Evolutionary conservation across 768 basidiomycete species (phyloP).

Genomic region (Agaricus bisporus): DNA sequence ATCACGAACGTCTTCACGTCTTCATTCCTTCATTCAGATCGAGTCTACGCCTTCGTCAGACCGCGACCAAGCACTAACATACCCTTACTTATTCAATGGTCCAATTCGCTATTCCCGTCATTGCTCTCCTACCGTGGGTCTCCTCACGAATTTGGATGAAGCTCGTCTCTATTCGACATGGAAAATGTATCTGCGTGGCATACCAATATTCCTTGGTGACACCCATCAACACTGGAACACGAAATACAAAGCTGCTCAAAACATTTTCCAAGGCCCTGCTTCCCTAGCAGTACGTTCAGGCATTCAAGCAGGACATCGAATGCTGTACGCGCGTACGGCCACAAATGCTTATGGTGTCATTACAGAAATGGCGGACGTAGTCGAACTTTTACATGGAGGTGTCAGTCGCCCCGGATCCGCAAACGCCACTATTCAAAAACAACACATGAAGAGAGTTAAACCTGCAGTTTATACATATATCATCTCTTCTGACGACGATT

Average conservation of each 20-base stretch:
- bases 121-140: constrained; percentile 64
- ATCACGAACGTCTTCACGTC: neutral
- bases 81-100: constrained; percentile 66
- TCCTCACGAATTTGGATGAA: constrained; percentile 54
- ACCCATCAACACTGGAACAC: constrained; percentile 60
- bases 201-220: constrained; percentile 55
- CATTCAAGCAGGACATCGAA: constrained; percentile 66
- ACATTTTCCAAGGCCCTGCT: constrained; percentile 58
- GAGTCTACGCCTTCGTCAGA: constrained; percentile 42
- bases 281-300: constrained; percentile 59
- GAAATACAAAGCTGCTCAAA: constrained; percentile 63
- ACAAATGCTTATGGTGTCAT: constrained; percentile 60
- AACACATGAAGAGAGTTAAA: constrained; percentile 46
- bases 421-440: neutral
- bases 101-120: constrained; percentile 69
- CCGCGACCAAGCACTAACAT: constrained; percentile 24
- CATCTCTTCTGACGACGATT: constrained; percentile 68
- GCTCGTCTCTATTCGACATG: constrained; percentile 71
- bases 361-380: constrained; percentile 38
- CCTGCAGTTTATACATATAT: constrained; percentile 85
- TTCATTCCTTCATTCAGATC: constrained; percentile 33
- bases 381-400: constrained; percentile 46
- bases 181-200: constrained; percentile 64
- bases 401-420: constrained; percentile 2
- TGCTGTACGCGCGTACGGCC: constrained; percentile 68